Evolutionary conservation across 495 filamentous ascomycete genomes (phyloP).

Genomic region (Talaromyces ruber): DNA sequence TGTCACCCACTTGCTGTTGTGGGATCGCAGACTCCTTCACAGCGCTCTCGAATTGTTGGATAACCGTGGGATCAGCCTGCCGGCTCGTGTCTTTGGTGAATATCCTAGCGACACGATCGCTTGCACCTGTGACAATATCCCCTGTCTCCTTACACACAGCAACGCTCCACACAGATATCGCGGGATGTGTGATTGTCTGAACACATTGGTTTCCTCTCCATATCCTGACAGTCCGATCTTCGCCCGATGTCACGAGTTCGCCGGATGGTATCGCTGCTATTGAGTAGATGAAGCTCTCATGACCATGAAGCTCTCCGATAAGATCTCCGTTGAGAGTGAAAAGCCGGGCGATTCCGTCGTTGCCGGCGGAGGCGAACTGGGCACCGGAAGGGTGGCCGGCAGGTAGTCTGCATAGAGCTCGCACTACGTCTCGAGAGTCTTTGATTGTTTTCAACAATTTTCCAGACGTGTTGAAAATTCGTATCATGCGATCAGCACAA

Average conservation of each 20-base stretch:
- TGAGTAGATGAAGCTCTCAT: slow-evolving; percentile 94
- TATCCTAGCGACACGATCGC: slow-evolving; percentile 77
- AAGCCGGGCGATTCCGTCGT: slow-evolving; percentile 76
- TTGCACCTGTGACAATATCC: slow-evolving; percentile 88
- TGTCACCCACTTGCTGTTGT: slow-evolving; percentile 65
- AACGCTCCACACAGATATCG: slow-evolving; percentile 92
- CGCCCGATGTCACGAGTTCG: slow-evolving; percentile 82
- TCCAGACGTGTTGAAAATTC: slow-evolving; percentile 64
- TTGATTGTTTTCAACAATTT: slow-evolving; percentile 57
- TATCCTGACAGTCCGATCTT: slow-evolving; percentile 84
- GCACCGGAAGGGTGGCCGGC: slow-evolving; percentile 67
- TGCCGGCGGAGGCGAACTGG: slow-evolving; percentile 81
- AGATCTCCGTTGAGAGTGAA: slow-evolving; percentile 71
- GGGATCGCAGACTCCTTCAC: slow-evolving; percentile 80
- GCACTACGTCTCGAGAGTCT: slow-evolving; percentile 70
- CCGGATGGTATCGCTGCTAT: slow-evolving; percentile 69
- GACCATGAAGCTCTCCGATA: slow-evolving; percentile 68
- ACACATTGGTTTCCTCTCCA: slow-evolving; percentile 78
- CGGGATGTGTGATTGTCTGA: slow-evolving; percentile 95
- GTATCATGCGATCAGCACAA: slow-evolving; percentile 82
- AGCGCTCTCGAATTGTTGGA: slow-evolving; percentile 66
- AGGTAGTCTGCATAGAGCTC: slow-evolving; percentile 79
- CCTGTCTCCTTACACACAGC: slow-evolving; percentile 72
- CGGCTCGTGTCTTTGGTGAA: slow-evolving; percentile 72
- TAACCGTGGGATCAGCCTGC: slow-evolving; percentile 49